phyloP scores from a whole-genome alignment of 2,329 filamentous ascomycete genomes.

The Amauroascus niger region DNA sequence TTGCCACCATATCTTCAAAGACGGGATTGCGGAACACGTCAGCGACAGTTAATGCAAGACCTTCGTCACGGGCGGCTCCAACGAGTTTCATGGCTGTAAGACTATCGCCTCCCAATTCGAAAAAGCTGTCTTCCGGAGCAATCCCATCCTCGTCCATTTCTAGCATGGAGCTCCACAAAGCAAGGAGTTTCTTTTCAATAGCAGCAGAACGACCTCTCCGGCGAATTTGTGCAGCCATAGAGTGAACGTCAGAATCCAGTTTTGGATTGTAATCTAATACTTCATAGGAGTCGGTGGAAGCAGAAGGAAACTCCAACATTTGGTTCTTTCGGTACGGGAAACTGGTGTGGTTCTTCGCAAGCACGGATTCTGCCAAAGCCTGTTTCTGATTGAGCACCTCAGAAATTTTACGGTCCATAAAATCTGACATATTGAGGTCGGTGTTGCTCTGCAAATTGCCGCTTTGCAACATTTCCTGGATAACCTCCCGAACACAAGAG shows the following conservation, averaged over 20 bases:
- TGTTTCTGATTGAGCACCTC: conserved; percentile 3
- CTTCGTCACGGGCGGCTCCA: conserved; percentile 32
- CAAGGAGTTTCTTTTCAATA: conserved; percentile 30
- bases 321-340: conserved; percentile 2
- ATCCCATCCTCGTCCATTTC: conserved; percentile 28
- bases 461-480: conserved; percentile 15
- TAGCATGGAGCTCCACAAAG: conserved; percentile 32
- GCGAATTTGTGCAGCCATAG: conserved; percentile 15
- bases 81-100: conserved; percentile 37
- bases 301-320: neutral
- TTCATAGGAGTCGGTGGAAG: conserved; percentile 9
- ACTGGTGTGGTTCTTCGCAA: neutral
- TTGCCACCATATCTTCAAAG: conserved; percentile 33
- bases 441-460: conserved; percentile 3
- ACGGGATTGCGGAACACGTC: conserved; percentile 37
- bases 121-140: conserved; percentile 35
- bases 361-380: neutral
- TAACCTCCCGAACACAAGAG: conserved; percentile 15
- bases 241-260: conserved; percentile 11
- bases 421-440: conserved; percentile 5
- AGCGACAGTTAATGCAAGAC: conserved; percentile 34
- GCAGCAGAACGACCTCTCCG: conserved; percentile 19
- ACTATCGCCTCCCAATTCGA: conserved; percentile 35
- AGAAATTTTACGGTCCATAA: conserved; percentile 10
- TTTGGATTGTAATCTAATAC: conserved; percentile 13